These are phyloP conservation scores for Phialemoniopsis sp. DNA, from an alignment of 2,329 filamentous ascomycete genomes.

Conservation along the genomic window DNA sequence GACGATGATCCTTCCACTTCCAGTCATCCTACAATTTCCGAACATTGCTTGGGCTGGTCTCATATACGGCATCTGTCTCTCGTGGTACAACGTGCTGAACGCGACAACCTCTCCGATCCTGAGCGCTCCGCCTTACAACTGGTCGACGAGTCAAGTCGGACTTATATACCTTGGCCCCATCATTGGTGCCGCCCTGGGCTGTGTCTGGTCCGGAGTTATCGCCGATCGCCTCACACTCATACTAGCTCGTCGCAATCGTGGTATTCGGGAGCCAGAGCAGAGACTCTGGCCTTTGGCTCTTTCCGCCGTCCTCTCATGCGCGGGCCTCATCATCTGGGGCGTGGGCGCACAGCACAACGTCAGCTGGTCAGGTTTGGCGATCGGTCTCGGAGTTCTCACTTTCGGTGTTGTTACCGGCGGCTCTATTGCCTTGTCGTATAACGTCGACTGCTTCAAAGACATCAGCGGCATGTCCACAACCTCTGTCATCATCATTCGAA, in stretches of 20 bases:
- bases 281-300: constrained; percentile 17
- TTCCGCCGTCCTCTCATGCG: constrained; percentile 30
- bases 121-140: constrained; percentile 15
- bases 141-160: constrained; percentile 10
- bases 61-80: constrained; percentile 18
- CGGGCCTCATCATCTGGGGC: constrained; percentile 41
- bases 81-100: constrained; percentile 20
- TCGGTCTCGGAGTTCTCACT: constrained; percentile 34
- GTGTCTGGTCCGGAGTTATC: constrained; percentile 12
- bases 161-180: constrained; percentile 12
- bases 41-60: constrained; percentile 13
- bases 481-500: constrained; percentile 18
- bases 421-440: constrained; percentile 31
- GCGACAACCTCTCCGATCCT: constrained; percentile 14
- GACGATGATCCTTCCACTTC: constrained; percentile 3
- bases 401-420: constrained; percentile 32
- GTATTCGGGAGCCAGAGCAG: constrained; percentile 25
- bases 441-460: constrained; percentile 33
- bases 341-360: constrained; percentile 35
- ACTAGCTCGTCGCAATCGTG: constrained; percentile 33
- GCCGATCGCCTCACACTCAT: constrained; percentile 14
- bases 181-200: constrained; percentile 13
- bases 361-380: constrained; percentile 34
- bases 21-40: constrained; percentile 7
- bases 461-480: constrained; percentile 14